Evolutionary conservation across 176 grass and related monocot genomes (phyloP), one percentile per base, ranked within the genome.

Genomic region (Musa itinerans): DNA sequence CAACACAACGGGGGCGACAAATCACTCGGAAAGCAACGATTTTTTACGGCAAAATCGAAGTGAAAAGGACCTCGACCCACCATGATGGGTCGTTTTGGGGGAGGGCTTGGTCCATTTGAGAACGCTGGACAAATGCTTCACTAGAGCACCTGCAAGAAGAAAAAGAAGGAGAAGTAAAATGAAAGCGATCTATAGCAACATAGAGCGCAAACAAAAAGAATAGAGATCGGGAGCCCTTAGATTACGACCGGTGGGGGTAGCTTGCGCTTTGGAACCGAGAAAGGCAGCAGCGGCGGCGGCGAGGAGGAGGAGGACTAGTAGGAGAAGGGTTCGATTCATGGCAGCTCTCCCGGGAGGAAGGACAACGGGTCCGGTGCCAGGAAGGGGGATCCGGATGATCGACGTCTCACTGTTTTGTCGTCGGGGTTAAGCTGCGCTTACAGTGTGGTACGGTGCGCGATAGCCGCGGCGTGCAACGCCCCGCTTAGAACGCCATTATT

Each of bases 1-100:
- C 56, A 73, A 52, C 57, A 71, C 22, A 78, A 3, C 19, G 19
- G 43, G 16, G 21, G 24, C 6, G 22, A 34, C 53, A 79, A 10
- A 53, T 58, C 58, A 68, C 22, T 69, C 51, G 1, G 10, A 8
- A 49, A 79, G 26, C 25, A 71, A 43, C 11, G 57, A n/a, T 43
- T 14, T 72, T 54, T 73, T 20, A 76, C 61, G 14, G 50, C 55
- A 83, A 83, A 72, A 51, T 80, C 11, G 24, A 86, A 73, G 54
- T 66, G 20, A 84, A 70, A 53, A 78, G 14, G 24, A 50, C 64
- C 48, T 56, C 9, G 8, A 20, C 68, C 43, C 48, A 70, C 68
- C 68, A 50, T 70, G 68, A 16, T 70, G 68, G 43, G 68, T 70
- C 20, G 43, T 48, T 70, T 70, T 70, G 2, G 68, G 68, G 48